These are phyloP conservation scores for Monilinia polystroma DNA, from an alignment of 2,329 filamentous ascomycete species.

Conservation along the genomic window DNA sequence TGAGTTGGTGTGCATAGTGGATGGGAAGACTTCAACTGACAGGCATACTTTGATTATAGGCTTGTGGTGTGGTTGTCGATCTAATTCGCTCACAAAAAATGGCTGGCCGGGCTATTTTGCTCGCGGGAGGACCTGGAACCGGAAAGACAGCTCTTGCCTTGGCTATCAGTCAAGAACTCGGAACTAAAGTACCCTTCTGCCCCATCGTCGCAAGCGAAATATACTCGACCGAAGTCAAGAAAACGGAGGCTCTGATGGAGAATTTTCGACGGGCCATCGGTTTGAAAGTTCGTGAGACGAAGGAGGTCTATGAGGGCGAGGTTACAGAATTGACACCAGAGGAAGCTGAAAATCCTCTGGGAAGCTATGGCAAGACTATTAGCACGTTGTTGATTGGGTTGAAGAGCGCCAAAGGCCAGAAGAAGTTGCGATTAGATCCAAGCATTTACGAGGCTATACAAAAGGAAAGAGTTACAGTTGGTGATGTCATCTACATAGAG, in stretches of 20 bases:
- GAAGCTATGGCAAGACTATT: slow-evolving; percentile 96
- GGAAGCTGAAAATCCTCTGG: slow-evolving; percentile 95
- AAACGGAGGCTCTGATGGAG: slow-evolving; percentile 98
- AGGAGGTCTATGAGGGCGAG: slow-evolving; percentile 98
- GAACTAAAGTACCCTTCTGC: slow-evolving; percentile 97
- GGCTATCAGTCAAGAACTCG: slow-evolving; percentile 93
- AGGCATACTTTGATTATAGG: slow-evolving; percentile 73
- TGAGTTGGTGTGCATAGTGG: slow-evolving; percentile 44
- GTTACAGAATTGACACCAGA: slow-evolving; percentile 97
- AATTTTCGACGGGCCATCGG: slow-evolving; percentile 97
- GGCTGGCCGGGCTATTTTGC: slow-evolving; percentile 88
- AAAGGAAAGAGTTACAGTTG: slow-evolving; percentile 93
- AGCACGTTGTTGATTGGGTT: slow-evolving; percentile 91
- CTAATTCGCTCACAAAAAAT: slow-evolving; percentile 96
- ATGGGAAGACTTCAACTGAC: slow-evolving; percentile 78
- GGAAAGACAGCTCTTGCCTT: slow-evolving; percentile 96
- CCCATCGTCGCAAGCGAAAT: slow-evolving; percentile 98
- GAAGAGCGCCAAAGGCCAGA: slow-evolving; percentile 94
- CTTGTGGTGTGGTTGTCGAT: slow-evolving; percentile 93
- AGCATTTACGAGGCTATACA: slow-evolving; percentile 99
- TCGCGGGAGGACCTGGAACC: slow-evolving; percentile 92
- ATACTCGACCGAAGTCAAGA: slow-evolving; percentile 98
- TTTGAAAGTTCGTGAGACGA: slow-evolving; percentile 94
- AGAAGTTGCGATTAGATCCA: slow-evolving; percentile 94
- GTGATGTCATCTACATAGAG: slow-evolving; percentile 98